These are phyloP conservation scores for Coemansia pectinata DNA, from an alignment of 192 early-diverging fungal species.

Conservation along the genomic window DNA sequence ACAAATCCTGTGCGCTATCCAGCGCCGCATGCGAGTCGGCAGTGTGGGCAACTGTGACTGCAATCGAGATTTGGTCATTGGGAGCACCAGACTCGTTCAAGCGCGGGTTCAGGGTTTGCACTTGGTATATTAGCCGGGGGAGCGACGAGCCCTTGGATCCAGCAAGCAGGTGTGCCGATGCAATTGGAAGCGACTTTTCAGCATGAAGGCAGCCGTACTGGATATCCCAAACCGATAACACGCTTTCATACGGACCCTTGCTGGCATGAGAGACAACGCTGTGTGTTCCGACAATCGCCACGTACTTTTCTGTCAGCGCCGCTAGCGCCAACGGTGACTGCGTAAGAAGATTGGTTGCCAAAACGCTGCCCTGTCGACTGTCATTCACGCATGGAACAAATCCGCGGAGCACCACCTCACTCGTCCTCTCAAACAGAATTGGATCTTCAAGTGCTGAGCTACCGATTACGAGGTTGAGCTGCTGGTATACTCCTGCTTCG, in stretches of 20 bases:
- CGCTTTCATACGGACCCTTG: constrained; percentile 49
- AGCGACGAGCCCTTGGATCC: constrained; percentile 13
- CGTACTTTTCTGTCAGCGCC: constrained; percentile 45
- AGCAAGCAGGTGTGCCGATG: constrained; percentile 23
- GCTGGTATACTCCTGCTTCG: constrained; percentile 35
- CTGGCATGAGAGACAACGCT: constrained; percentile 47
- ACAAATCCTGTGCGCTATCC: constrained; percentile 9
- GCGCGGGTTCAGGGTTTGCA: constrained; percentile 42
- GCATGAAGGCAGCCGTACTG: constrained; percentile 55
- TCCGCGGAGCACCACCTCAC: constrained; percentile 44
- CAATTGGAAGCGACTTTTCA: constrained; percentile 32
- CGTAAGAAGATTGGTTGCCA: constrained; percentile 22
- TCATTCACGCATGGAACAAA: constrained; percentile 40
- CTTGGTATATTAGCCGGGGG: constrained; percentile 48
- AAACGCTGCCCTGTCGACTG: not conserved
- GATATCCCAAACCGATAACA: constrained; percentile 52
- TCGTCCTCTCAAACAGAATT: constrained; percentile 33
- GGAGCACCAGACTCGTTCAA: constrained; percentile 24
- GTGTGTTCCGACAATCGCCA: constrained; percentile 54
- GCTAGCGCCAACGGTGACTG: constrained; percentile 43
- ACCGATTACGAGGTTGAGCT: constrained; percentile 32
- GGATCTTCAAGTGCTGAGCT: constrained; percentile 51
- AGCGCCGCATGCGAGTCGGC: constrained; percentile 23
- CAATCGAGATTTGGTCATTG: constrained; percentile 49
- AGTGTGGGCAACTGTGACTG: constrained; percentile 45